Evolutionary conservation across 768 basidiomycete species (phyloP).

Genomic region (Flagelloscypha sp.): DNA sequence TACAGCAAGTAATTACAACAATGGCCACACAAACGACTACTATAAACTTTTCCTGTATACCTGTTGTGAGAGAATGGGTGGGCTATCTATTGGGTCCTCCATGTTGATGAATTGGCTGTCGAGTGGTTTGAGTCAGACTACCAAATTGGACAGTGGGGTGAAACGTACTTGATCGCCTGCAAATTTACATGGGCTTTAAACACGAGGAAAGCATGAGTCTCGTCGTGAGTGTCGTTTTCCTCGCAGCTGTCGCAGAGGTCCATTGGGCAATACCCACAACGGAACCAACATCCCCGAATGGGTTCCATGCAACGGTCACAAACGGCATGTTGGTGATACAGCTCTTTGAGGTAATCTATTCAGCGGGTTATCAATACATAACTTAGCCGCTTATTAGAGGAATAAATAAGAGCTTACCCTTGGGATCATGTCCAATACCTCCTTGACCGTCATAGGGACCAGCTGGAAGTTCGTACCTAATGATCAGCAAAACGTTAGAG

Average conservation of each 20-base stretch:
- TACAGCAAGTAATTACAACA: no score
- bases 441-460: constrained; percentile 40
- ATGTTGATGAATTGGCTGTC: no score
- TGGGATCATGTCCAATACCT: constrained; percentile 37
- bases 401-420: constrained; percentile 33
- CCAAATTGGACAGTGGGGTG: neutral
- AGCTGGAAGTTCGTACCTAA: constrained; percentile 57
- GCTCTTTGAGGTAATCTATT: constrained; percentile 52
- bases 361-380: neutral
- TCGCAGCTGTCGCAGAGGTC: constrained; percentile 88
- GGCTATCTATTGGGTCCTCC: no score
- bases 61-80: no score
- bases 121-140: no score
- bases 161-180: constrained; percentile 51
- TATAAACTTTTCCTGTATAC: no score
- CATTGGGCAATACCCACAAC: constrained; percentile 79
- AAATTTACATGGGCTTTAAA: constrained; percentile 71
- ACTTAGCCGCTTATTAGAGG: neutral
- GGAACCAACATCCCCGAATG: constrained; percentile 85
- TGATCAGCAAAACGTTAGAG: constrained; percentile 8
- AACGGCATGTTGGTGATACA: constrained; percentile 59
- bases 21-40: no score
- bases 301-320: constrained; percentile 82
- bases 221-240: constrained; percentile 71
- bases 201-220: constrained; percentile 76